Base-by-base conservation (phyloP, 2,329 filamentous ascomycete species). In the Sporothrix pallida region DNA sequence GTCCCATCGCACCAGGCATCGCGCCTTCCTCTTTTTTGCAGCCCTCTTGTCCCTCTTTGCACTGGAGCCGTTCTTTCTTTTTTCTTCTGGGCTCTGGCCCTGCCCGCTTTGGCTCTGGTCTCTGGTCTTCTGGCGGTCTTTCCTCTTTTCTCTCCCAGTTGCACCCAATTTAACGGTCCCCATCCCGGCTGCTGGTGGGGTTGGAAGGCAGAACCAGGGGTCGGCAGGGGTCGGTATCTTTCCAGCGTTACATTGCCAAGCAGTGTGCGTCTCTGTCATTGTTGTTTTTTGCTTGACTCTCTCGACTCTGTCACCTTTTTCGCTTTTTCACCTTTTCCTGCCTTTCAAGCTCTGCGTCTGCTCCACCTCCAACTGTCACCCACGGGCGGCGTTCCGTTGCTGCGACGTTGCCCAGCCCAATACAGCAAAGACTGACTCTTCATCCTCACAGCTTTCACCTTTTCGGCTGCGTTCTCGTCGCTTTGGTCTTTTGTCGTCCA, bases 91-190 rank as follows among this genome's bases (percentile, higher is more conserved):
- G 17, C n/a, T 65, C 48, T 56, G n/a, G 8, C 58, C n/a, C 26
- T 65, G 46, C 65, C 44, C 12, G 13, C 23, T 60, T 44, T 67
- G 44, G 13, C 46, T 73, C 44, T 44, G 46, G 26, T 63, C 46
- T 73, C 44, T 44, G 46, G 26, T 63, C 56, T 63, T 69, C 42
- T 15, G 44, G 23, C 42, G 20, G 20, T 13, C n/a, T 68, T 68
- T 17, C 26, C 60, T 44, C 26, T 63, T 68, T 26, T 52, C 31
- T n/a, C 26, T 71, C 23, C 31, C 48, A 37, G 60, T 58, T 44
- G 23, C 63, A 65, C 72, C 54, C 72, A 70, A 70, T 73, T 62
- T 73, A 73, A 73, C 72, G 44, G 54, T 63, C 72, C 58, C 23
- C 48, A 67, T 56, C 70, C 71, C 52, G 63, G 52, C 31, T 9